Conservation (phyloP, 2,329 filamentous ascomycete species). For the Teratosphaeria nubilosa region DNA sequence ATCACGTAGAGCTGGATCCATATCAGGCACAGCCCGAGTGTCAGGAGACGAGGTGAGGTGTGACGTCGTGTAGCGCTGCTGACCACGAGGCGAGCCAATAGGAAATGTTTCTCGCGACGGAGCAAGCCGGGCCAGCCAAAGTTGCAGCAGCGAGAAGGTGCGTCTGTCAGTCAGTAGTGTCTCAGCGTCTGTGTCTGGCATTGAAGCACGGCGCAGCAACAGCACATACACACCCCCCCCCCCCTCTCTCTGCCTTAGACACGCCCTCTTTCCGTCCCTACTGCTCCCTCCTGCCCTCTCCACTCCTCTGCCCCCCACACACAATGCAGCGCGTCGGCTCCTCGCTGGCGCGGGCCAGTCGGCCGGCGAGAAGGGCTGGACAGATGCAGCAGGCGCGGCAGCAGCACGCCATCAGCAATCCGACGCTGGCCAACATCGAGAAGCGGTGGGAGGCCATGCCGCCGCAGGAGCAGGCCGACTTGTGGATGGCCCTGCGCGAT, state of each 20-base stretch:
- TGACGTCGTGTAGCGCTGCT: not conserved
- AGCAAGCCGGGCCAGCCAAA: not conserved
- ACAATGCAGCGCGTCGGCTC: not conserved
- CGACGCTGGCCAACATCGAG: slow-evolving; percentile 95
- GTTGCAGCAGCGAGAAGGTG: not conserved
- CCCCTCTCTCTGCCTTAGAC: not conserved
- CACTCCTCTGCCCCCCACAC: not conserved
- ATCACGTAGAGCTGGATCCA: no score
- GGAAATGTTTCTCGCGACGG: not conserved
- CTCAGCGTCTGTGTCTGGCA: not conserved
- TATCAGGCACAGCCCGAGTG: not conserved
- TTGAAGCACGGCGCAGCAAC: not conserved
- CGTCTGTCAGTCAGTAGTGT: not conserved
- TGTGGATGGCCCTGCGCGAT: slow-evolving; percentile 97
- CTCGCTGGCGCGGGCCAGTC: not conserved
- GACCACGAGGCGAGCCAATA: not conserved
- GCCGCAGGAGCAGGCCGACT: slow-evolving; percentile 95
- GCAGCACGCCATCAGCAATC: slow-evolving; percentile 93
- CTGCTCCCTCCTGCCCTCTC: not conserved
- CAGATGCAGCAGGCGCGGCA: slow-evolving; percentile 45
- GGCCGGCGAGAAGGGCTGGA: not conserved
- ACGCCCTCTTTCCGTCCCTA: not conserved
- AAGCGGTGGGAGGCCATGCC: slow-evolving; percentile 98
- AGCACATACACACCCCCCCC: not conserved
- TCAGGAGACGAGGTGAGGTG: not conserved